Evolutionary conservation across 306 rosid species (phyloP).

Genomic region (Quercus ilex): DNA sequence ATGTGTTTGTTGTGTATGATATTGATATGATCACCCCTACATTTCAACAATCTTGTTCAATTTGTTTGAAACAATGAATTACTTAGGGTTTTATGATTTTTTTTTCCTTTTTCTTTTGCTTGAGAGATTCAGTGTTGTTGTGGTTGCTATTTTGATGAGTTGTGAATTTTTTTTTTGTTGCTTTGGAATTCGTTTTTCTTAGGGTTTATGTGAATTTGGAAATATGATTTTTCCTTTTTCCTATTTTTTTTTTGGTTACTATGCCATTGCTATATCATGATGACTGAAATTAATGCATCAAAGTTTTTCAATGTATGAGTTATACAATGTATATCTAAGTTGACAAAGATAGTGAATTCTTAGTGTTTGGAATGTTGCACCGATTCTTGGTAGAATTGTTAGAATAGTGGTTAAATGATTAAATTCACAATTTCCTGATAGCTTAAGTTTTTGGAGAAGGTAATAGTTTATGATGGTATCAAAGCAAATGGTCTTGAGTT

Average conservation of each 20-base stretch:
- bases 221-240: not conserved
- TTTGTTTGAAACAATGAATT: not conserved
- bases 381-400: not conserved
- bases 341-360: not conserved
- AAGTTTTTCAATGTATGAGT: not conserved
- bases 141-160: not conserved
- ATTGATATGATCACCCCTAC: slow-evolving; percentile 18
- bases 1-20: not conserved
- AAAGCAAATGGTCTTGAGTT: too few relatives aligned
- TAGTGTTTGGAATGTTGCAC: not conserved
- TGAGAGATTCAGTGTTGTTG: not conserved
- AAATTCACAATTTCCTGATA: too few relatives aligned
- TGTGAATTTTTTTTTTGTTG: not conserved
- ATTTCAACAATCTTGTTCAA: slow-evolving; percentile 17
- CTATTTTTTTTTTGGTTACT: not conserved
- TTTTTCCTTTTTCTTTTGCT: not conserved
- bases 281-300: not conserved
- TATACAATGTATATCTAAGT: not conserved
- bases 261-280: not conserved
- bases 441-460: too few relatives aligned
- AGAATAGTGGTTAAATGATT: too few relatives aligned
- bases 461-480: too few relatives aligned
- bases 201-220: not conserved
- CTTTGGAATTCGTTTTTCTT: not conserved
- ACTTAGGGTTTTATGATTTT: slow-evolving; percentile 3